A percentile compares a stretch with the other conserved stretches of the same genome.
Conservation (phyloP, 1,284 basidiomycete species). For the Puccinia coronata region DNA sequence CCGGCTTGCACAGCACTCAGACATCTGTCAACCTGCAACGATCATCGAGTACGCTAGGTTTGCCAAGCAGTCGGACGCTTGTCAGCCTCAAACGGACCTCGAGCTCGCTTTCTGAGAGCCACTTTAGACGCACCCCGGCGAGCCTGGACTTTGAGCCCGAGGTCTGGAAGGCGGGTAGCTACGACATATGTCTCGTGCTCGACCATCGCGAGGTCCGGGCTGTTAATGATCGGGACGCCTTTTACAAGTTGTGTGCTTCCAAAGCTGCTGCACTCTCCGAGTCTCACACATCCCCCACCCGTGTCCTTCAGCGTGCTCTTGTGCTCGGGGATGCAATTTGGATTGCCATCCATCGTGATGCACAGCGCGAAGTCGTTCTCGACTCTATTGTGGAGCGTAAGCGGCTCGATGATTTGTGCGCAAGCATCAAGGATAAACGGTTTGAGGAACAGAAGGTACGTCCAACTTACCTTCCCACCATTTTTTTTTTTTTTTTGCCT, state of each 20-base stretch:
- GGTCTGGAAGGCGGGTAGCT: slow-evolving; percentile 61
- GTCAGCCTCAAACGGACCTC: slow-evolving; percentile 25
- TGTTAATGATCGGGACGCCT: slow-evolving; percentile 57
- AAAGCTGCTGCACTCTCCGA: slow-evolving; percentile 4
- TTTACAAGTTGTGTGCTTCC: slow-evolving; percentile 59
- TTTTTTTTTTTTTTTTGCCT: slow-evolving; percentile 8
- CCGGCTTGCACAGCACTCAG: neutral
- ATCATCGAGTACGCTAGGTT: neutral
- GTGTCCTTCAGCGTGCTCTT: slow-evolving; percentile 62
- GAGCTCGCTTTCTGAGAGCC: slow-evolving; percentile 6
- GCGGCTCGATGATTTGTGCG: slow-evolving; percentile 64
- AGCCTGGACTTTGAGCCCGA: slow-evolving; percentile 58
- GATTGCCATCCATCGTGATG: slow-evolving; percentile 62
- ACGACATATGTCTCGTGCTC: slow-evolving; percentile 63
- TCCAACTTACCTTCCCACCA: neutral
- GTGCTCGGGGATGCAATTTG: slow-evolving; percentile 65
- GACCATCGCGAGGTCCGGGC: slow-evolving; percentile 63
- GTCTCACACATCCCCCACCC: slow-evolving; percentile 58
- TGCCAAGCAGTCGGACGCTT: slow-evolving; percentile 3
- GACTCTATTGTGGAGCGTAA: slow-evolving; percentile 66
- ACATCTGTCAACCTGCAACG: neutral
- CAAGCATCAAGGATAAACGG: slow-evolving; percentile 63
- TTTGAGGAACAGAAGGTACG: slow-evolving; percentile 64
- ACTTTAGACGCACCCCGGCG: neutral
- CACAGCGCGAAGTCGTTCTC: slow-evolving; percentile 58